A percentile compares a stretch with the other conserved stretches of the same genome.
phyloP scores from a whole-genome alignment of 2,329 filamentous ascomycete genomes.

The Hymenoscyphus albidus region DNA sequence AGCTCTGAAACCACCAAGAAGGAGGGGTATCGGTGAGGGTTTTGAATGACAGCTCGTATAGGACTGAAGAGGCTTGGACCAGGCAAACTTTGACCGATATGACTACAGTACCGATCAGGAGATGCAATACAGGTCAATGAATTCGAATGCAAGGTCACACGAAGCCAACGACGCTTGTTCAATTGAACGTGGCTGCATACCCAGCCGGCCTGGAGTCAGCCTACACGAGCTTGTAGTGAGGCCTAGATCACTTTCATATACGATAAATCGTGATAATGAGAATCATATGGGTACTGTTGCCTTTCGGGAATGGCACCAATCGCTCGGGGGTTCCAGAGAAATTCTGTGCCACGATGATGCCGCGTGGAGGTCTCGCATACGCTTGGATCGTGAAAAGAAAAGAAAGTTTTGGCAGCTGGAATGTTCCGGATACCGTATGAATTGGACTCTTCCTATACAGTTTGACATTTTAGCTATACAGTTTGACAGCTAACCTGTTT shows the following conservation, averaged over 20 bases:
- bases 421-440: too few relatives aligned
- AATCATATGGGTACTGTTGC: background rate
- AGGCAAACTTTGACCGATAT: background rate
- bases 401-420: too few relatives aligned
- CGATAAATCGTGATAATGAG: background rate
- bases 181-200: constrained; percentile 1
- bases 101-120: background rate
- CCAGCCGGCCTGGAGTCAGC: background rate
- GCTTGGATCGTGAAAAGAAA: too few relatives aligned
- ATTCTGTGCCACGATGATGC: background rate
- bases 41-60: background rate
- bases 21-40: constrained; percentile 2
- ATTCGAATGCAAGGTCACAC: background rate
- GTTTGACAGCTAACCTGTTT: too few relatives aligned
- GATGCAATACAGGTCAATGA: background rate
- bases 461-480: too few relatives aligned
- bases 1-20: background rate
- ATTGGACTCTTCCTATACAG: too few relatives aligned
- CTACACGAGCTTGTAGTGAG: background rate
- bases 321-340: background rate
- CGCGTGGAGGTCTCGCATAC: too few relatives aligned
- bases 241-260: background rate
- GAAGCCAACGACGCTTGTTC: background rate
- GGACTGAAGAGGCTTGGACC: background rate
- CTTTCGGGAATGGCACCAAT: background rate